Conservation (phyloP, 495 filamentous ascomycete genomes). For the Elasticomyces elasticus region DNA sequence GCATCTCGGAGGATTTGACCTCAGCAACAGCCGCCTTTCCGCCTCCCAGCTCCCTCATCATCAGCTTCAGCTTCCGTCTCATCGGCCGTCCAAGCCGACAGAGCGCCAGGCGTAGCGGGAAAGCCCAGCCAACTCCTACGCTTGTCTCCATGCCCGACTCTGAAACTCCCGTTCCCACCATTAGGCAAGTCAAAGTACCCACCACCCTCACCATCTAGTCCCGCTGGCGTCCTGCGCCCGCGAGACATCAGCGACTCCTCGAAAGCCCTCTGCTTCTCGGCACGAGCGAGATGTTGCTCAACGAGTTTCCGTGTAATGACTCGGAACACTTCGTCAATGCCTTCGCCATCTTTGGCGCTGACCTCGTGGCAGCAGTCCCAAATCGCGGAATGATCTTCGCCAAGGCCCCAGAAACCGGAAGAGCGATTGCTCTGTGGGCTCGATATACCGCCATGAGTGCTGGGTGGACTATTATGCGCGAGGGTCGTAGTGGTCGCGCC, state of each 20-base stretch:
- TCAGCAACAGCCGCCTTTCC: constrained; percentile 1
- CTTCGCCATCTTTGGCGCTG: constrained; percentile 85
- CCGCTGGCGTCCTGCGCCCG: constrained; percentile 25
- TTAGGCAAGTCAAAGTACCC: constrained; percentile 30
- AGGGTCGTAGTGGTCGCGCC: not conserved
- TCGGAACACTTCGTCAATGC: constrained; percentile 92
- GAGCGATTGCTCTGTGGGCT: constrained; percentile 67
- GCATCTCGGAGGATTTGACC: no score
- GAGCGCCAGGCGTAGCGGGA: constrained; percentile 37
- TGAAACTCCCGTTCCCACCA: constrained; percentile 44
- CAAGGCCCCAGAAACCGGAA: constrained; percentile 80
- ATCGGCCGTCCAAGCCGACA: constrained; percentile 10
- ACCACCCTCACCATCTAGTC: constrained; percentile 28
- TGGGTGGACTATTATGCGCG: constrained; percentile 8
- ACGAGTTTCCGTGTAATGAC: constrained; percentile 92
- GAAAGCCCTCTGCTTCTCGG: constrained; percentile 36
- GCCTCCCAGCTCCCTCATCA: not conserved
- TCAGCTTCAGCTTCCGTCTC: not conserved
- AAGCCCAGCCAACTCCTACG: constrained; percentile 54
- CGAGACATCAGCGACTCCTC: constrained; percentile 31
- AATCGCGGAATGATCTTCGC: constrained; percentile 79
- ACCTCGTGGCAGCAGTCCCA: constrained; percentile 98
- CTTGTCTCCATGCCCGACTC: constrained; percentile 47
- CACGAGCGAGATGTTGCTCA: constrained; percentile 65
- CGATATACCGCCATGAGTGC: constrained; percentile 37